Percentiles rank a stretch among this genome's conserved stretches.
Evolutionary conservation across 2,329 filamentous ascomycete species (phyloP).

Genomic region (Helminthosporium solani): DNA sequence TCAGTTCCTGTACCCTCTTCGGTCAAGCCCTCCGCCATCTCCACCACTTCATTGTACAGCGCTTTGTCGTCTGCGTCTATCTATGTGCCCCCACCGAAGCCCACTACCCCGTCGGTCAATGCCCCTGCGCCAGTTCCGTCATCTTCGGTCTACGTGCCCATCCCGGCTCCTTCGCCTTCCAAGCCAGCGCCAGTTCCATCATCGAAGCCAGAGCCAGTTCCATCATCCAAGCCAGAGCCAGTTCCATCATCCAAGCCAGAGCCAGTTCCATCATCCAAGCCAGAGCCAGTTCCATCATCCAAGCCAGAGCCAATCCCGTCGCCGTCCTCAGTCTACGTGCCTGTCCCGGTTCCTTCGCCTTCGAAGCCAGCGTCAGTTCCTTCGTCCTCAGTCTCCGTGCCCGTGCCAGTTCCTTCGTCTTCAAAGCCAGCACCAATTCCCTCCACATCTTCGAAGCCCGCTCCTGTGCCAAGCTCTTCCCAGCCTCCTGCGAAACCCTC

Average conservation of each 20-base stretch:
- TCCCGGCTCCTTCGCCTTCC: conserved; percentile 59
- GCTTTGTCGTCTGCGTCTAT: not conserved
- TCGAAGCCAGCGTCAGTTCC: conserved; percentile 12
- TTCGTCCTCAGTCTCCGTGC: conserved; percentile 11
- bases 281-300: too few relatives aligned
- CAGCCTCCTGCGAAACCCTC: conserved; percentile 20
- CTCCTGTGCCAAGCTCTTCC: conserved; percentile 10
- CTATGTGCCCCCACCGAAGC: not conserved
- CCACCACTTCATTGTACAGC: not conserved
- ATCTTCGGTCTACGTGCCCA: conserved; percentile 25
- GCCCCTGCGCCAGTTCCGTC: not conserved
- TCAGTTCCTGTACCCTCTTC: conserved; percentile 2
- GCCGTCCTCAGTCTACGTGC: conserved; percentile 25
- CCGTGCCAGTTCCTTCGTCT: conserved; percentile 9
- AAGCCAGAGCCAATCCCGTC: not conserved
- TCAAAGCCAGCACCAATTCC: conserved; percentile 4
- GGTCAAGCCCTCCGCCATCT: not conserved
- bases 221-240: conserved; percentile 10
- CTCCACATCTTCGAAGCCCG: conserved; percentile 10
- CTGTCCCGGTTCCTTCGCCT: conserved; percentile 60
- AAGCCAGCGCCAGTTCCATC: conserved; percentile 14
- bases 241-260: too few relatives aligned
- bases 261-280: too few relatives aligned
- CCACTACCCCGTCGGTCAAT: not conserved
- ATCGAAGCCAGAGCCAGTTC: conserved; percentile 5